Base-by-base conservation (phyloP, 495 filamentous ascomycete genomes). In the Rusavskia elegans region DNA sequence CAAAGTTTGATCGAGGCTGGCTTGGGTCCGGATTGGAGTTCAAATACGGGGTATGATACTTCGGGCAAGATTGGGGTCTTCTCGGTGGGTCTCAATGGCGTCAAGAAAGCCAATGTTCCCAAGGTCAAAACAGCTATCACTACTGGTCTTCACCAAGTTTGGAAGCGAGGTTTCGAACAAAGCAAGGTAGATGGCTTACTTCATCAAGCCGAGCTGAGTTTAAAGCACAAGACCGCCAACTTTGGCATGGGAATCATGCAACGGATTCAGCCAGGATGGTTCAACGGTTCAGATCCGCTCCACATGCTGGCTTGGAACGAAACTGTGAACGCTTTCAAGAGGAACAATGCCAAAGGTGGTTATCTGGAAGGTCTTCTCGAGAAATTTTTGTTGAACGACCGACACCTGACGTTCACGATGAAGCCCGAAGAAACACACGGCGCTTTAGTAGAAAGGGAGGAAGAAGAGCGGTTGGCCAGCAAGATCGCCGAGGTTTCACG, bases 161-260 rank as follows among this genome's bases (percentile, higher is more conserved):
- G 81, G 30, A 62, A 76, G 8, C 82, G 80, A 39, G 88, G 92
- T 2, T 96, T 98, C 61, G 87, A 89, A 38, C 74, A 80, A 55
- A 78, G 80, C 55, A 98, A 97, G 65, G 82, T 97, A 37, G 87
- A 93, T 53, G 92, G 92, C 17, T 83, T 92, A 59, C 75, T 97
- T 38, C 92, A 98, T 64, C 89, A 95, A 65, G 72, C 97, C 10
- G 92, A 98, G 60, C 73, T 98, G 35, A 73, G 79, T 10, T 68
- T 97, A 23, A 93, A 95, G 61, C 90, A 97, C 66, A 96, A 96
- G 67, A 95, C 87, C 1, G 84, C 92, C 35, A 84, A 84, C 57
- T 97, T 98, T 60, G 92, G 92, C 21, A 85, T 97, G 76, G 80
- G 80, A 41, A 68, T 98, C 2, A 84, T 96, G 71, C 84, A 95